Evolutionary conservation across 441 rosid genomes (phyloP).

Genomic region (Macaranga tanarius): DNA sequence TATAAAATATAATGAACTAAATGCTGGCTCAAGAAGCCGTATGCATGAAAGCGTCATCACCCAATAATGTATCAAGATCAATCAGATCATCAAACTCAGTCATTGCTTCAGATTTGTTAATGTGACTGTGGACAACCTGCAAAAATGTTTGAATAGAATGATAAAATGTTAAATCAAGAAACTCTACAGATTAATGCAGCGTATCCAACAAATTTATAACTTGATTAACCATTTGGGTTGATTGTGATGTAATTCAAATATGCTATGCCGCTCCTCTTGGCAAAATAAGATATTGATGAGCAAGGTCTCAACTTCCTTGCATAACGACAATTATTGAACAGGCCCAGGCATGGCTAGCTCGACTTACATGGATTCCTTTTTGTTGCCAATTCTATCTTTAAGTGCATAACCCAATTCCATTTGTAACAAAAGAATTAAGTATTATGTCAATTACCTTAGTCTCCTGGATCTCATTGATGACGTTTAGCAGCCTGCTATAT

Average conservation of each 20-base stretch:
- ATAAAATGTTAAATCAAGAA: background rate
- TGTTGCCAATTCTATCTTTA: background rate
- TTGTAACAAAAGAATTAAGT: background rate
- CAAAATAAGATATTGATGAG: background rate
- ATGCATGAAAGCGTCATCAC: conserved; percentile 33
- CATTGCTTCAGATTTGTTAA: conserved; percentile 33
- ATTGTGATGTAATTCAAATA: background rate
- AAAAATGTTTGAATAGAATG: background rate
- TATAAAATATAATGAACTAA: no score
- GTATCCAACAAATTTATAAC: background rate
- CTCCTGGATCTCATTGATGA: conserved; percentile 71
- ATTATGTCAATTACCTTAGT: conserved; percentile 48
- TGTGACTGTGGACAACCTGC: conserved; percentile 39
- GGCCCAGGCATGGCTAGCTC: no score
- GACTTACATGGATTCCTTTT: no score
- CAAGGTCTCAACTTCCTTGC: background rate
- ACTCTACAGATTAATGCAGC: background rate
- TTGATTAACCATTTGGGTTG: background rate
- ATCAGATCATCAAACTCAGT: conserved; percentile 48
- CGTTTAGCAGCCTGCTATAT: conserved; percentile 70
- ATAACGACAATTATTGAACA: no score
- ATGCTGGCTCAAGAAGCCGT: no score
- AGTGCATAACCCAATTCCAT: background rate
- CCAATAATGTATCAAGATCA: conserved; percentile 59
- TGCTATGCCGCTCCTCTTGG: background rate